A percentile compares a stretch with the other conserved stretches of the same genome.
phyloP scores from a whole-genome alignment of 768 basidiomycete species.

The Dentipellis sp. region DNA sequence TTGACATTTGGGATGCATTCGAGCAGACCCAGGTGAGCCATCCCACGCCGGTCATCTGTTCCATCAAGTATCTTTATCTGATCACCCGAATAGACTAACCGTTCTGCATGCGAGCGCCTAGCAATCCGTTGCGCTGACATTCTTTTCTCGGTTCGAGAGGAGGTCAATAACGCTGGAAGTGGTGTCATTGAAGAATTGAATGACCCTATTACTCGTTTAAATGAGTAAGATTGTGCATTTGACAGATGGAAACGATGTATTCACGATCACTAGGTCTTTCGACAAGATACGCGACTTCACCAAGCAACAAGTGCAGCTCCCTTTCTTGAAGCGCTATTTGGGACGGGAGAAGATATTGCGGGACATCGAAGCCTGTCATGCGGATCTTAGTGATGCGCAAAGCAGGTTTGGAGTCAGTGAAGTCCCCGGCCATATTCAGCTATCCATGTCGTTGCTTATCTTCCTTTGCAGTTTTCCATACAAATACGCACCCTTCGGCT shows the following conservation, averaged over 20 bases:
- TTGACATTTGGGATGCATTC: slow-evolving; percentile 58
- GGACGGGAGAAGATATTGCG: slow-evolving; percentile 58
- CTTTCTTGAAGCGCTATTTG: slow-evolving; percentile 73
- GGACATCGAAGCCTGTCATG: slow-evolving; percentile 42
- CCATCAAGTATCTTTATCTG: neutral
- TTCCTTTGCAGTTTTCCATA: slow-evolving; percentile 29
- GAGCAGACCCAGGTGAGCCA: slow-evolving; percentile 44
- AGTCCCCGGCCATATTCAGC: neutral
- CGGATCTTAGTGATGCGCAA: slow-evolving; percentile 43
- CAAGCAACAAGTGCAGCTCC: slow-evolving; percentile 47
- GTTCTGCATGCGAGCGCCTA: slow-evolving; percentile 59
- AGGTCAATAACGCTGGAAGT: slow-evolving; percentile 48
- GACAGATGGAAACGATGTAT: neutral
- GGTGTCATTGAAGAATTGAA: slow-evolving; percentile 38
- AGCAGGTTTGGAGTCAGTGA: slow-evolving; percentile 43
- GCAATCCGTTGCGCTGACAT: slow-evolving; percentile 66
- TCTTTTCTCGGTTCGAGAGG: slow-evolving; percentile 52
- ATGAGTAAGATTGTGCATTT: slow-evolving; percentile 31
- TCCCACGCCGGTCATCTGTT: neutral
- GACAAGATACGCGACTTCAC: slow-evolving; percentile 39
- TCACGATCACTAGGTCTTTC: slow-evolving; percentile 28
- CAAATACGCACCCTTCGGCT: slow-evolving; percentile 45
- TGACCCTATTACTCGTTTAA: slow-evolving; percentile 39
- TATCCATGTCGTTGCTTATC: neutral
- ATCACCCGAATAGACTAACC: slow-evolving; percentile 43